Percentiles rank a stretch among this genome's conserved stretches.
Evolutionary conservation across 2,329 filamentous ascomycete species (phyloP).

Genomic region (Botrytis pseudocinerea): DNA sequence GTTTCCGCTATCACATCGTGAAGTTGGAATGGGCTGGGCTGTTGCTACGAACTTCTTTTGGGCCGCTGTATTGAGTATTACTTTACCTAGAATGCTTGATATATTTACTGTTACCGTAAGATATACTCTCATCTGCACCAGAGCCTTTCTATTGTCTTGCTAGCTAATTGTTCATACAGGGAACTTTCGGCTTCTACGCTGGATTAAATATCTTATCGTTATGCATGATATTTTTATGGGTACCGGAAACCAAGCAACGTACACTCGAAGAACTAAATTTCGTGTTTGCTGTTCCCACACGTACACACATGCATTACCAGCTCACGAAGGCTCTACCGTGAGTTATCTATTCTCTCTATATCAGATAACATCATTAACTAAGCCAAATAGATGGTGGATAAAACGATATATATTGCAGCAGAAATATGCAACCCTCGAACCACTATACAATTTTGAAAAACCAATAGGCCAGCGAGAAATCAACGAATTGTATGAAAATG

Average conservation of each 20-base stretch:
- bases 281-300: constrained; percentile 46
- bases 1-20: constrained; percentile 63
- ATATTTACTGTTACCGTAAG: constrained; percentile 15
- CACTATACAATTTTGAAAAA: constrained; percentile 7
- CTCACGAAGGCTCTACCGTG: constrained; percentile 35
- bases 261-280: constrained; percentile 44
- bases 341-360: not conserved
- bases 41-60: constrained; percentile 62
- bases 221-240: constrained; percentile 56
- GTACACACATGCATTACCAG: constrained; percentile 38
- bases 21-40: constrained; percentile 64
- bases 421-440: not conserved
- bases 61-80: constrained; percentile 63
- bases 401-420: constrained; percentile 3
- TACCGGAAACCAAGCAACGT: constrained; percentile 59
- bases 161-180: constrained; percentile 26
- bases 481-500: not conserved
- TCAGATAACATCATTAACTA: not conserved
- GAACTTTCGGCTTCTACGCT: constrained; percentile 56
- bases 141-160: not conserved
- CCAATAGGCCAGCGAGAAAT: not conserved
- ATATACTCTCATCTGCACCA: not conserved
- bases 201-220: constrained; percentile 56
- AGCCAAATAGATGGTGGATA: constrained; percentile 17
- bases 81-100: constrained; percentile 36